phyloP scores from a whole-genome alignment of 768 basidiomycete species.

The Auricularia sp. region DNA sequence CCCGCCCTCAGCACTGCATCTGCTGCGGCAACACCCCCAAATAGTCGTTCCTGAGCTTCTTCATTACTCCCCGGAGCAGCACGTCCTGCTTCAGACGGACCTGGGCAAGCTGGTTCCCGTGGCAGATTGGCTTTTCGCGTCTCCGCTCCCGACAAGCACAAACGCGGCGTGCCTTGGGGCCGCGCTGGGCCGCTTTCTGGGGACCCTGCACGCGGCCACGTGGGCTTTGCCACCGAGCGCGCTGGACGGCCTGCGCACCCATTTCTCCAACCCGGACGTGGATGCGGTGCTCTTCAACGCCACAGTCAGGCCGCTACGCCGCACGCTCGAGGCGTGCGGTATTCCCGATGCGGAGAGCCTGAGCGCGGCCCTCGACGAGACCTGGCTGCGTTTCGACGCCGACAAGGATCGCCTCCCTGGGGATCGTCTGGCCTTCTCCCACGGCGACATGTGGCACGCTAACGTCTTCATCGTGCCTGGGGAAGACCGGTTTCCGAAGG shows the following conservation, averaged over 20 bases:
- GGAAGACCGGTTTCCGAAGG: not conserved
- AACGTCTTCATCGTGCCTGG: not conserved
- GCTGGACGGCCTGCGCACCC: not conserved
- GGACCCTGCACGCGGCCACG: not conserved
- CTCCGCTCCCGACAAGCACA: not conserved
- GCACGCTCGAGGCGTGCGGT: not conserved
- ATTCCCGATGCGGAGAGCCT: not conserved
- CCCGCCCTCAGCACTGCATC: not conserved
- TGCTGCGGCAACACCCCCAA: not conserved
- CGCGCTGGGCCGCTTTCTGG: not conserved
- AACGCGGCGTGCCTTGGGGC: not conserved
- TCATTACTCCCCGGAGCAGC: not conserved
- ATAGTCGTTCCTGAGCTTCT: not conserved
- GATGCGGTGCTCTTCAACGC: not conserved
- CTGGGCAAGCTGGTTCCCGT: not conserved
- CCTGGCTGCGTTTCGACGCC: not conserved
- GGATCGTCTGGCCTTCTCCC: not conserved
- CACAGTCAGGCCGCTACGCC: not conserved
- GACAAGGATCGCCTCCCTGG: not conserved
- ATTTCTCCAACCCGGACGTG: not conserved
- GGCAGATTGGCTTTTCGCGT: not conserved
- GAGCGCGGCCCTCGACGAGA: not conserved
- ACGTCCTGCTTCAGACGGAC: not conserved
- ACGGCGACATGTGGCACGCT: not conserved
- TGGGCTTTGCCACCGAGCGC: not conserved